phyloP scores from a whole-genome alignment of 495 filamentous ascomycete genomes.

The Neurospora hispaniola region DNA sequence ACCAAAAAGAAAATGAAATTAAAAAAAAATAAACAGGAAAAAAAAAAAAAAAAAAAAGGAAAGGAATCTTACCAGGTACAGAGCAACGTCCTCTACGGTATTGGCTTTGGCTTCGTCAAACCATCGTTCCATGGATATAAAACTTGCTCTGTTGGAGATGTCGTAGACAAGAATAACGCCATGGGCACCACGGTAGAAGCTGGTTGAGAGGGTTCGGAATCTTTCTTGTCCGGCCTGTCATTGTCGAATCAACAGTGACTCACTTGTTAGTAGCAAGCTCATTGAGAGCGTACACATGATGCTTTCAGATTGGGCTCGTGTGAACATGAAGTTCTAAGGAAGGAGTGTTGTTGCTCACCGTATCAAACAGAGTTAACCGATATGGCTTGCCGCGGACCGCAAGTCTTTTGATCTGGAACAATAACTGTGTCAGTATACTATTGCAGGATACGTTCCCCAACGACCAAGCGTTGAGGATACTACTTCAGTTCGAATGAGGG shows the following conservation, averaged over 20 bases:
- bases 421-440: not conserved
- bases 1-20: too few relatives aligned
- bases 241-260: not conserved
- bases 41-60: too few relatives aligned
- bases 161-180: slow-evolving; percentile 52
- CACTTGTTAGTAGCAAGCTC: not conserved
- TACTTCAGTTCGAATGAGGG: not conserved
- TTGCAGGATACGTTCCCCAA: not conserved
- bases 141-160: slow-evolving; percentile 43
- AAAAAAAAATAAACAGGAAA: too few relatives aligned
- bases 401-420: slow-evolving; percentile 31
- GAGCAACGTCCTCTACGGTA: slow-evolving; percentile 39
- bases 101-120: slow-evolving; percentile 46
- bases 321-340: not conserved
- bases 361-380: slow-evolving; percentile 48
- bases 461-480: not conserved
- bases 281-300: not conserved
- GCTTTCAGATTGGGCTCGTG: not conserved
- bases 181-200: slow-evolving; percentile 51
- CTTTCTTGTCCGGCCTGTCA: slow-evolving; percentile 43
- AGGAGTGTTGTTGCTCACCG: slow-evolving; percentile 24
- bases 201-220: slow-evolving; percentile 49
- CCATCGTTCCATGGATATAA: slow-evolving; percentile 48
- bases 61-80: slow-evolving; percentile 34
- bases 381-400: slow-evolving; percentile 44